Evolutionary conservation across 192 early-diverging fungal species (phyloP).

Genomic region (Jimgerdemannia flammicorona): DNA sequence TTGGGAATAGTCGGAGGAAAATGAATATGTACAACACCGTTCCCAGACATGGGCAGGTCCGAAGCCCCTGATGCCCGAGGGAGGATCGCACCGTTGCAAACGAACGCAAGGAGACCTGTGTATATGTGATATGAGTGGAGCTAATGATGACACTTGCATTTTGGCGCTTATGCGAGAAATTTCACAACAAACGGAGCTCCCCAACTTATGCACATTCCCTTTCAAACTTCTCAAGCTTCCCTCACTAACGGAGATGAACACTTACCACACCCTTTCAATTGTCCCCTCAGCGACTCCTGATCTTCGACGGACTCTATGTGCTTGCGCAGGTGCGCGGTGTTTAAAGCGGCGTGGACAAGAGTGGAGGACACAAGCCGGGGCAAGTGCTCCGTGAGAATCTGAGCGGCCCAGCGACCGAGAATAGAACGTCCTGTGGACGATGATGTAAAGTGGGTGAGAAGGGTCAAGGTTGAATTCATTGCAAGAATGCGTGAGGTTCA

Average conservation of each 20-base stretch:
- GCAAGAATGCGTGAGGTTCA: not conserved
- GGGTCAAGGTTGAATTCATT: not conserved
- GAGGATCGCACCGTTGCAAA: constrained; percentile 46
- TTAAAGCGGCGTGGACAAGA: constrained; percentile 25
- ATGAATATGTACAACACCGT: not conserved
- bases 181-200: not conserved
- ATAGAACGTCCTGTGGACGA: constrained; percentile 39
- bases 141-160: not conserved
- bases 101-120: constrained; percentile 38
- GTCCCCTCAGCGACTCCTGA: constrained; percentile 39
- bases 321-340: constrained; percentile 14
- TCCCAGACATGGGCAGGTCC: constrained; percentile 32
- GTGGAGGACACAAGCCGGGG: constrained; percentile 28
- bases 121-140: not conserved
- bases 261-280: constrained; percentile 16
- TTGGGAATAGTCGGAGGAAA: not conserved
- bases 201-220: not conserved
- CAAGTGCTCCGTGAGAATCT: constrained; percentile 37
- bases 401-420: constrained; percentile 26
- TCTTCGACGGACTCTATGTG: constrained; percentile 45
- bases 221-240: not conserved
- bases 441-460: not conserved
- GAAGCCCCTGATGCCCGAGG: constrained; percentile 46
- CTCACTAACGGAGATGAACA: not conserved
- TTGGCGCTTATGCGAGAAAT: not conserved